Evolutionary conservation across 805 yeast genomes (phyloP), one percentile per base, ranked within the genome.

Genomic region (Starmerella geochares): DNA sequence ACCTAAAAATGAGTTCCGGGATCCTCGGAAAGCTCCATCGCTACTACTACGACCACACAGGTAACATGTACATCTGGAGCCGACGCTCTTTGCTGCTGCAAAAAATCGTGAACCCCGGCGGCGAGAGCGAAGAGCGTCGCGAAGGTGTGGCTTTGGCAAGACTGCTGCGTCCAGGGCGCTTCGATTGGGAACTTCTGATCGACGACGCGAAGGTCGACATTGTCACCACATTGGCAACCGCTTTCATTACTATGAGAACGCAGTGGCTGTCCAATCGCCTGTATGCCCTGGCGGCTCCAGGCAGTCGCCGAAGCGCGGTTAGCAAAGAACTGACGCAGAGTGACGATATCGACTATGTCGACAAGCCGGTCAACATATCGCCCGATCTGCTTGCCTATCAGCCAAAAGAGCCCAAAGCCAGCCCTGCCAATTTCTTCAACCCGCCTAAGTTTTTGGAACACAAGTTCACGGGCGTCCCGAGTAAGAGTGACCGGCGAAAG

Each of bases 191-290:
- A 62, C 54, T 79, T 51, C 62, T 74, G 29, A 62, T 79, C 24
- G 81, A 78, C 60, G 73, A 69, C 46, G 47, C 59, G 1, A 17
- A 29, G 4, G 65, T 77, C 24, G 79, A 75, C 58, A 60, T 67
- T n/a, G 76, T 75, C 49, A 66, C 73, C 37, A 81, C 76, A 2
- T 60, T 80, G 46, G 75, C 79, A n/a, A 77, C 83, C 6, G 81
- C 73, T 1, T 79, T 79, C 56, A 63, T 77, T 48, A 71, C 81
- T 17, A 78, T 79, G 80, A 67, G 76, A 66, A 76, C 82, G n/a
- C 79, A 78, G 63, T 79, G 85, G 85, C 19, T 38, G n/a, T 11
- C 33, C 17, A 21, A 9, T 19, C 2, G 27, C 47, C 27, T 4
- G 19, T 31, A 24, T 39, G 9, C 23, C 8, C 4, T 17, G 14